phyloP scores from a whole-genome alignment of 257 asterid species.

The Ophiorrhiza pumila region DNA sequence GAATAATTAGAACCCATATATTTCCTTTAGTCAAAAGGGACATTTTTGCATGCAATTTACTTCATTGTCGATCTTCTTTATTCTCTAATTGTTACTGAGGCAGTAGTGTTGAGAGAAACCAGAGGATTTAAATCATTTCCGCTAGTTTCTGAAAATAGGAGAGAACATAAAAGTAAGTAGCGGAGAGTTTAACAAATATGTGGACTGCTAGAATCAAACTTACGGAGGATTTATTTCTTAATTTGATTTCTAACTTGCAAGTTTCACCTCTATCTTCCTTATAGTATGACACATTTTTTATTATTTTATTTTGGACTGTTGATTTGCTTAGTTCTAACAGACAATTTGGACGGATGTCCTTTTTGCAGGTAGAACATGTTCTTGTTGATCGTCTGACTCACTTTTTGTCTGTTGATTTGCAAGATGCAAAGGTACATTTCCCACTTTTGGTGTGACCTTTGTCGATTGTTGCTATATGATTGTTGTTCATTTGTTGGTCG shows the following conservation, averaged over 20 bases:
- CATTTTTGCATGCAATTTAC: not conserved
- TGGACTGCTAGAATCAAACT: not conserved
- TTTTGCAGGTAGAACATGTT: constrained; percentile 89
- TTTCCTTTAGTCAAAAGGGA: not conserved
- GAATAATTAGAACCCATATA: no score
- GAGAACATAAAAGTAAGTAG: not conserved
- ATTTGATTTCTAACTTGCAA: not conserved
- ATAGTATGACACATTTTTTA: not conserved
- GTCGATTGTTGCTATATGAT: no score
- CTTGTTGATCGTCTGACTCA: constrained; percentile 89
- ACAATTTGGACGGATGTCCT: constrained; percentile 19
- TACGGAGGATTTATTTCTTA: not conserved
- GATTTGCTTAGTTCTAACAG: not conserved
- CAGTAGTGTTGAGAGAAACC: not conserved
- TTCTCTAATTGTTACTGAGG: not conserved
- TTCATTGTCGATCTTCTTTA: not conserved
- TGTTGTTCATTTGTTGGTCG: not conserved
- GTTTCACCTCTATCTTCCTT: not conserved
- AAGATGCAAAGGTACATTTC: constrained; percentile 78
- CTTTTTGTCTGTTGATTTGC: constrained; percentile 81
- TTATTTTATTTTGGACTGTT: not conserved
- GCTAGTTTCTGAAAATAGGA: not conserved
- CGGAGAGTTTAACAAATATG: not conserved
- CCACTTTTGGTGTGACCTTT: not conserved
- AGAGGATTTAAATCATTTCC: not conserved